Evolutionary conservation across 2,329 filamentous ascomycete species (phyloP), one percentile per base, ranked within the genome.

Genomic region (Aureobasidium sp.): DNA sequence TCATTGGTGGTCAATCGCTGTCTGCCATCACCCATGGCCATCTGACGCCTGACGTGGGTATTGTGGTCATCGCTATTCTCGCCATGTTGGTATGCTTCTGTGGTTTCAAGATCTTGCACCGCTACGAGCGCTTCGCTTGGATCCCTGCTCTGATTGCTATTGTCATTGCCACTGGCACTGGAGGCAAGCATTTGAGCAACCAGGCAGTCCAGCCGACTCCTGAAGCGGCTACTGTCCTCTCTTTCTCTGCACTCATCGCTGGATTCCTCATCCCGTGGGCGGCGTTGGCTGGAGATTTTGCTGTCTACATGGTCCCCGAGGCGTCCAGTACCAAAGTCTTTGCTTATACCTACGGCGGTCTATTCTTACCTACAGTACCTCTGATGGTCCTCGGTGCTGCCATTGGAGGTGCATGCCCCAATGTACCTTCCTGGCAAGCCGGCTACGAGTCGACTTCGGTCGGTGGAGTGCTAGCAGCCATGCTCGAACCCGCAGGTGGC

Each of bases 11-110:
- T 1, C 81, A 62, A 84, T 83, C 81, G 39, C 75, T 86, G 8
- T 79, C 82, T 0, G 82, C 83, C 6, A 80, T 84, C 7, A 78
- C 79, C 4, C 72, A 73, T 45, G 69, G 70, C 29, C 49, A 48
- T 22, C 70, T 87, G 20, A 80, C 77, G 25, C 76, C 82, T 0
- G 78, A 79, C 3, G 79, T 82, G 12, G 84, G 85, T 44, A 87
- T 88, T 60, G 80, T 86, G 67, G 81, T 87, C 62, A 82, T 85
- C 63, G 78, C 80, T 11, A 62, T 87, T 2, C 67, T 86, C 0
- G 79, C 81, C 0, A 74, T 87, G n/a, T 66, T 83, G 51, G 80
- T 87, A 47, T 85, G 84, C 0, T 87, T 87, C 70, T 84, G 81
- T 64, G 85, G 85, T 5, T 87, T 68, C 39, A 74, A 53, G 73